These are phyloP conservation scores for Globisporangium cylindrosporum DNA, from an alignment of 352 stramenopile species.

Conservation along the genomic window DNA sequence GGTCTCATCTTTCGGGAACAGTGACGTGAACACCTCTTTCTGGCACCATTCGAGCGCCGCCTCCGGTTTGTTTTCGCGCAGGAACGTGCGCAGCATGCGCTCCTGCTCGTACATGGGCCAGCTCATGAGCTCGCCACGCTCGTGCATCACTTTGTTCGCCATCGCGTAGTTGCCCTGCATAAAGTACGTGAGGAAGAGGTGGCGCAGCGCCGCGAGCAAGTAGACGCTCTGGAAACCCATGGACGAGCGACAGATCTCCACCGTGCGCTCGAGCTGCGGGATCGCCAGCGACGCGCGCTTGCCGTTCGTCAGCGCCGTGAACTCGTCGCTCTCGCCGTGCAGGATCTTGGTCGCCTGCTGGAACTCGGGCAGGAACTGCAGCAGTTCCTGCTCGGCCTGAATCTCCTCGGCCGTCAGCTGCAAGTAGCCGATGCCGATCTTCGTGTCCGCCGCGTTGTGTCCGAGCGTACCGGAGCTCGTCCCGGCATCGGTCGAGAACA, in stretches of 20 bases:
- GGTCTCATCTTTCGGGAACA: conserved; percentile 57
- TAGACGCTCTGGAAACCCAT: conserved; percentile 78
- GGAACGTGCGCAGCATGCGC: conserved; percentile 56
- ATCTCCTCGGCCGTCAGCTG: conserved; percentile 62
- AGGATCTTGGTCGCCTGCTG: conserved; percentile 59
- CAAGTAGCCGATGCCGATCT: conserved; percentile 66
- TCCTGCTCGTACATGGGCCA: conserved; percentile 72
- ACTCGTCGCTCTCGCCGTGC: conserved; percentile 32
- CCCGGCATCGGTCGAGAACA: conserved; percentile 15
- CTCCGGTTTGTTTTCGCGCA: conserved; percentile 50
- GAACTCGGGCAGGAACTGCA: conserved; percentile 65
- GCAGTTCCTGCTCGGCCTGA: conserved; percentile 60
- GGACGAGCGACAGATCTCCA: conserved; percentile 71
- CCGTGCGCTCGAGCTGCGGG: conserved; percentile 55
- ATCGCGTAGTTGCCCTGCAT: conserved; percentile 52
- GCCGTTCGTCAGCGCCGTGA: conserved; percentile 38
- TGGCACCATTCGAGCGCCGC: conserved; percentile 50
- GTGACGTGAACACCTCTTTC: conserved; percentile 47
- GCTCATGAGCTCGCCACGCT: conserved; percentile 68
- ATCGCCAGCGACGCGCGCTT: conserved; percentile 50
- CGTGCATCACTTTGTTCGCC: conserved; percentile 56
- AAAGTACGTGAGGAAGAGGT: conserved; percentile 60
- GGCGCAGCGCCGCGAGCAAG: conserved; percentile 53
- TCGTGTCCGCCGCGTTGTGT: conserved; percentile 48
- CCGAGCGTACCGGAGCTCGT: conserved; percentile 31